Evolutionary conservation across 2,329 filamentous ascomycete genomes (phyloP).

Genomic region (Fusarium chaquense): DNA sequence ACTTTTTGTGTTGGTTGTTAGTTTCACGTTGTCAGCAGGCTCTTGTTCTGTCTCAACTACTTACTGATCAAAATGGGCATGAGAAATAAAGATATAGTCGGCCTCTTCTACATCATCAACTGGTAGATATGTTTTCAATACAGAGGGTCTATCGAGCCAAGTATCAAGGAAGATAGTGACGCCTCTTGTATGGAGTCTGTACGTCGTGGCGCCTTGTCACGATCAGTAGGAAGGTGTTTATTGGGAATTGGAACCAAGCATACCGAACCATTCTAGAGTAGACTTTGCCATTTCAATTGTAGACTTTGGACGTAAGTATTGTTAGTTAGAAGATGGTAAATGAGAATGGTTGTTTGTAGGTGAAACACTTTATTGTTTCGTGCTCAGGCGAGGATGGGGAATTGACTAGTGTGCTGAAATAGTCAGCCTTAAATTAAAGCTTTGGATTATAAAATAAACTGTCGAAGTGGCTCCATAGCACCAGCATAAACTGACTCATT

Average conservation of each 20-base stretch:
- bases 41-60: accelerated
- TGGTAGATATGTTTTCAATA: neutral
- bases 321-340: neutral
- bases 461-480: no score
- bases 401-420: no score
- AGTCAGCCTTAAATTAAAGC: no score
- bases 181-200: neutral
- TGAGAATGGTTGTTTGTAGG: accelerated
- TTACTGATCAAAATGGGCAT: slow-evolving; percentile 11
- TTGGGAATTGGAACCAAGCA: accelerated
- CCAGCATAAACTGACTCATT: no score
- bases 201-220: neutral
- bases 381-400: neutral
- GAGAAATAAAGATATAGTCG: neutral
- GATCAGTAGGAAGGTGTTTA: accelerated
- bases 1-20: neutral
- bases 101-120: neutral
- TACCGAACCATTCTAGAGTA: neutral
- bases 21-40: no score
- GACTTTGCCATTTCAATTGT: neutral
- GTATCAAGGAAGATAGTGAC: neutral
- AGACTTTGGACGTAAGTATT: no score
- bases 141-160: neutral
- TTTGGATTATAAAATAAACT: no score
- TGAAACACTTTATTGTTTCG: neutral